Evolutionary conservation across 2,329 filamentous ascomycete genomes (phyloP), one percentile per base, ranked within the genome.

Genomic region (Arthroderma sp.): DNA sequence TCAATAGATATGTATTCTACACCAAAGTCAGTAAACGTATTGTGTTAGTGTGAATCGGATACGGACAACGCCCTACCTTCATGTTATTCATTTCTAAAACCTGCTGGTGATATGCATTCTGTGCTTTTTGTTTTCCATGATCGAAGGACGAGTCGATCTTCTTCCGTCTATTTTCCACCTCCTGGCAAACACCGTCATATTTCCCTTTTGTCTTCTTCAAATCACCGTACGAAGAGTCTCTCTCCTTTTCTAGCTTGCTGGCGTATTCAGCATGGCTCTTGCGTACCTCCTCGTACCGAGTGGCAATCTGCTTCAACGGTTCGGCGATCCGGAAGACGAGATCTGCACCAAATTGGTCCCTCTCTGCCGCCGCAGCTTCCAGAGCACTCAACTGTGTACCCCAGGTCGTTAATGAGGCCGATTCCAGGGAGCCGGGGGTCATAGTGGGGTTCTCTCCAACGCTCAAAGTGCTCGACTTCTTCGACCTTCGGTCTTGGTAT

Each of bases 361-460:
- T 88, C 64, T 96, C 89, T 50, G 79, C 75, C 36, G 91, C 91
- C 54, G 87, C 79, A 37, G 80, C 77, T 66, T 98, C 93, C 53
- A 96, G 74, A 0, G 88, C 93, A 29, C 78, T 88, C 44, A 98
- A 75, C 64, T 96, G 91, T 3, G 88, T 91, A 8, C 86, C 83
- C 91, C 91, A 98, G 43, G 89, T 98, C 28, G 89, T 96, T 61
- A 98, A 77, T 22, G 89, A 96, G 43, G 91, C 91, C 61, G 88
- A 93, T 65, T 98, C 91, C 43, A 98, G 76, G 31, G 89, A 96
- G 2, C 93, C 91, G 1, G 91, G 91, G 2, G 91, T 96, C 73
- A 96, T 83, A 47, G 79, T 78, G 33, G 91, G 91, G 27, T 81
- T 91, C 58, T 98, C 91, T 57, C 91, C 91, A 43, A 96, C 91